Base-by-base conservation (phyloP, 108 stramenopile genomes). In the Conticribra guillardii region DNA sequence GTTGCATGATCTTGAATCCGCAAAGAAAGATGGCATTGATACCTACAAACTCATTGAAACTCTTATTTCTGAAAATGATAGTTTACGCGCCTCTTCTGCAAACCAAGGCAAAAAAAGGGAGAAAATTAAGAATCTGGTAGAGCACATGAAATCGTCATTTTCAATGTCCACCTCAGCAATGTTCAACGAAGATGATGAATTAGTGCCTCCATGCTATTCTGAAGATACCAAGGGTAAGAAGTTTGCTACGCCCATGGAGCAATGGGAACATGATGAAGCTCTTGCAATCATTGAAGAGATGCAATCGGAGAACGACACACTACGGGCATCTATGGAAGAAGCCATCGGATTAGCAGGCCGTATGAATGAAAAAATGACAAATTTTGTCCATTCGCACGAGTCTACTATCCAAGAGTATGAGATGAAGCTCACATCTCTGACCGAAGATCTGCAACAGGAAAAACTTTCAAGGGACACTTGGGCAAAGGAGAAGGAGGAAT, bases 351-450 rank as follows among this genome's bases (percentile, higher is more conserved):
- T 53, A 32, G 58, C 59, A 1, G 49, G 32, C 15, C 30, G 33
- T n/a, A 44, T 53, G 69, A 52, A 37, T 60, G 52, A 60, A 19
- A 60, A 45, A 27, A 71, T 71, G 59, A 37, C 33, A 16, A 49
- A 18, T 8, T 60, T 71, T 18, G 60, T 60, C 2, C 21, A 30
- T 22, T 18, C 69, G 29, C 69, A 70, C 33, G 58, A 70, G 23
- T 27, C 69, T 14, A 70, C 58, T 50, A 33, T 60, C 11, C 15
- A 60, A 14, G 46, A 59, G n/a, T 73, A 64, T 34, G 55, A 57
- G 34, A 31, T 27, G 19, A 64, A 64, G 46, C 9, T 73, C 8
- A 45, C 27, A 5, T 16, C 63, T 2, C 37, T 73, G 46, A 49
- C 11, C 1, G 33, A 64, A 11, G 21, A 48, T 15, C 37, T 64